phyloP scores from a whole-genome alignment of 495 filamentous ascomycete genomes.

The Aspergillus leporis region DNA sequence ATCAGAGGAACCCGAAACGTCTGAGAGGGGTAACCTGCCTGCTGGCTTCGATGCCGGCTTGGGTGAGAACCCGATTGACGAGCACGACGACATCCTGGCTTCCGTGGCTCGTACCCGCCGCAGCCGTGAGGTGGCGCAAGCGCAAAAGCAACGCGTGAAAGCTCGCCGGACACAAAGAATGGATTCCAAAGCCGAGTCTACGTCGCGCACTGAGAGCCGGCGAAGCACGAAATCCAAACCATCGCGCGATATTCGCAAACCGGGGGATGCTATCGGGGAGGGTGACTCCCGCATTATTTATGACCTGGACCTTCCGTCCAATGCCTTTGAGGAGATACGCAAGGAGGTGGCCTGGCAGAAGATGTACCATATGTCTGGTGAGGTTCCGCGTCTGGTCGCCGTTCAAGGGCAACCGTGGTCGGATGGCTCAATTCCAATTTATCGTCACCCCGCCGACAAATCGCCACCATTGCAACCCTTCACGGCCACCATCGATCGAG shows the following conservation, averaged over 20 bases:
- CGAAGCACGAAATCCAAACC: constrained; percentile 16
- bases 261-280: constrained; percentile 58
- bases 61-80: constrained; percentile 24
- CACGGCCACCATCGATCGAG: constrained; percentile 65
- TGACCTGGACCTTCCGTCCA: constrained; percentile 58
- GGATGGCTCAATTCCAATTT: constrained; percentile 83
- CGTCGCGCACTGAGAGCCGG: constrained; percentile 11
- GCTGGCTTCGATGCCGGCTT: constrained; percentile 15
- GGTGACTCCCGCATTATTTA: constrained; percentile 79
- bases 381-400: constrained; percentile 91
- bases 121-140: neutral
- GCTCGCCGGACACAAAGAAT: constrained; percentile 35
- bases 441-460: constrained; percentile 92
- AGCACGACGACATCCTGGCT: constrained; percentile 21
- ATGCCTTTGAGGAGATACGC: constrained; percentile 68
- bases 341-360: constrained; percentile 83
- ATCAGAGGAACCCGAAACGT: constrained; percentile 1
- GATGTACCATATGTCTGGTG: constrained; percentile 90
- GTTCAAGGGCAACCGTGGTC: constrained; percentile 73
- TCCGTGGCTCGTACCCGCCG: constrained; percentile 10
- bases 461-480: constrained; percentile 77
- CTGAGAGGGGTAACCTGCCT: neutral
- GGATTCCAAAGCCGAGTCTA: constrained; percentile 28
- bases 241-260: constrained; percentile 20
- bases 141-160: constrained; percentile 29